These are phyloP conservation scores for Sanghuangporus sanghuang DNA, from an alignment of 1,284 basidiomycete species.

Conservation along the genomic window DNA sequence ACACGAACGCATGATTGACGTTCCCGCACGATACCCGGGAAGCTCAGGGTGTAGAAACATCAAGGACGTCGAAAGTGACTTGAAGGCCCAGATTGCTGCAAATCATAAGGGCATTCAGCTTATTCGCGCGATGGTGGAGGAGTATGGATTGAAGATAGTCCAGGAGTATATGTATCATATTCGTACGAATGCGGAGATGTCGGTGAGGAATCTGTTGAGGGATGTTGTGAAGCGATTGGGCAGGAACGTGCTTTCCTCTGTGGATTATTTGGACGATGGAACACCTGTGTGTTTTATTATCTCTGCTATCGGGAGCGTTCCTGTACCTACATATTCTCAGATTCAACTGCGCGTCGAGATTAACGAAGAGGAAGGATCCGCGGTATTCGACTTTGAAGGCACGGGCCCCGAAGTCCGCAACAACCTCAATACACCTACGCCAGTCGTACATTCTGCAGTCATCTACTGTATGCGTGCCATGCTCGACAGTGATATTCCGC, in stretches of 20 bases:
- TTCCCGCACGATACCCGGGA: constrained; percentile 80
- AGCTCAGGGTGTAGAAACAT: constrained; percentile 82
- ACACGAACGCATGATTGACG: constrained; percentile 78
- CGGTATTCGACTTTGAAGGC: constrained; percentile 86
- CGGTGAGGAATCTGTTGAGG: constrained; percentile 79
- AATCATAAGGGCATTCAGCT: constrained; percentile 91
- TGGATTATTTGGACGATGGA: constrained; percentile 86
- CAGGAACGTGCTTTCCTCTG: constrained; percentile 60
- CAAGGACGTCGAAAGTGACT: constrained; percentile 85
- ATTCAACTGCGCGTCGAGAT: constrained; percentile 83
- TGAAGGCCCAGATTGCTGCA: constrained; percentile 96
- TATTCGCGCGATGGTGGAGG: constrained; percentile 76
- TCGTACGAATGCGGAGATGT: constrained; percentile 84
- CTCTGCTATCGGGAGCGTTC: background rate
- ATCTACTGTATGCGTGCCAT: constrained; percentile 95
- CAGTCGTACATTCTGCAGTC: constrained; percentile 88
- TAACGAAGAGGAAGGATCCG: constrained; percentile 70
- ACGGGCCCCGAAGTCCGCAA: constrained; percentile 87
- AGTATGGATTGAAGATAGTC: constrained; percentile 84
- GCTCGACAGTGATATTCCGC: constrained; percentile 87
- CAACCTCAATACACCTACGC: constrained; percentile 86
- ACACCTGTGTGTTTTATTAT: constrained; percentile 54
- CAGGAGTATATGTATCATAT: constrained; percentile 94
- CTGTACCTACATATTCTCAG: constrained; percentile 31
- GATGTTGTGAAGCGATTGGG: constrained; percentile 70